Base-by-base conservation (phyloP, 352 stramenopile species). In the Globisporangium heterothallicum region DNA sequence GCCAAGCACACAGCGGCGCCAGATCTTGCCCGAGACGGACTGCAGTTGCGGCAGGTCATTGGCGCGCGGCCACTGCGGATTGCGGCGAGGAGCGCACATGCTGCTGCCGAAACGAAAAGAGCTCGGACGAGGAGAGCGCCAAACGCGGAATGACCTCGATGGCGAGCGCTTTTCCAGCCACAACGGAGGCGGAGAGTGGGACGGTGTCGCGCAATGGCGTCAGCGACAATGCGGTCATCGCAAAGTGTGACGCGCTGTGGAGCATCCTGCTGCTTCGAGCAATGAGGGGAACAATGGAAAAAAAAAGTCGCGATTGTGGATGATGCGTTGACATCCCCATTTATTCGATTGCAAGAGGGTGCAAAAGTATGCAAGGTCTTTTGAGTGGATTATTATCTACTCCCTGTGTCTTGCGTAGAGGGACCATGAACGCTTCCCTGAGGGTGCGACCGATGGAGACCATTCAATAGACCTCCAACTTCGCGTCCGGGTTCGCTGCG, bases 401-500 rank as follows among this genome's bases (percentile, higher is more conserved):
- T n/a, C n/a, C n/a, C n/a, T n/a, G n/a, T n/a, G n/a, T n/a, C n/a
- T n/a, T n/a, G n/a, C n/a, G n/a, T n/a, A n/a, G n/a, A n/a, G n/a
- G n/a, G n/a, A n/a, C n/a, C n/a, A n/a, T n/a, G n/a, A n/a, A n/a
- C n/a, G n/a, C n/a, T n/a, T n/a, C n/a, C n/a, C n/a, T n/a, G n/a
- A n/a, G n/a, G n/a, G n/a, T n/a, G n/a, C n/a, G n/a, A n/a, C n/a
- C n/a, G n/a, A n/a, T n/a, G n/a, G 32, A 1, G 32, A 38, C 32
- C 12, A 38, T 8, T 22, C 71, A 90, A 32, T 67, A 77, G 13
- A 90, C 26, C 38, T 88, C 78, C 14, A 93, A 60, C 8, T 45
- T 49, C 0, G 61, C 68, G 18, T 77, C 50, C 3, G 79, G 75
- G 45, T 97, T 69, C 12, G 63, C 48, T 9, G 83, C 88, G 59